Base-by-base conservation (phyloP, 2,329 filamentous ascomycete species). In the Pseudohalonectria lignicola region DNA sequence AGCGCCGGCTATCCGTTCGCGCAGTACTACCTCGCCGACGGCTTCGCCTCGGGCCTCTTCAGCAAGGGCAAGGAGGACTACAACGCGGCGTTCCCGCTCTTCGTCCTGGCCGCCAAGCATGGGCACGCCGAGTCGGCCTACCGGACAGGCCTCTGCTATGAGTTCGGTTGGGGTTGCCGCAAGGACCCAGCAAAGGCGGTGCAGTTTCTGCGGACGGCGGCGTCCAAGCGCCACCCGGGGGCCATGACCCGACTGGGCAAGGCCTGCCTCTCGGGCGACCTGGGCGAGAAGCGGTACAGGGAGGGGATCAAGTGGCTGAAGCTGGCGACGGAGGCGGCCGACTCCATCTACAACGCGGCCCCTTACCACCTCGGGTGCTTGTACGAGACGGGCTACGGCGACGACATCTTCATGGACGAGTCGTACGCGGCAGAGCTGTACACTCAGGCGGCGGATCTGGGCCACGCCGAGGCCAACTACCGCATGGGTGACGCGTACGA, bases 241-340 rank as follows among this genome's bases (percentile, higher is more conserved):
- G 90, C 92, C 36, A 94, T 95, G 74, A 85, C 87, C 39, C 81
- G 92, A 41, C 74, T 98, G 37, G 90, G 87, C 30, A 83, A 87
- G 54, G 92, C 92, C 6, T 96, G 90, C 60, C 62, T 98, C 39
- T 82, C 79, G 4, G 87, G 87, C 31, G 88, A 96, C 47, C 77
- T 98, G 56, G 92, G 92, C 21, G 77, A 81, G 48, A 87, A 85
- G 55, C 75, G 83, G 41, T 93, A 94, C 53, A 75, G 85, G 37
- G 92, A 98, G 58, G 92, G 90, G 8, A 66, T 96, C 47, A 95
- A 94, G 58, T 98, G 92, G 92, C 67, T 98, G 51, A 96, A 95
- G 63, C 76, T 93, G 40, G 92, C 88, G 3, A 74, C 86, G 0
- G 92, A 98, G 59, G 77, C 85, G 3, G 87, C 92, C 11, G 92